Percentiles rank a stretch among this genome's conserved stretches.
Evolutionary conservation across 176 grass and related monocot species (phyloP).

Genomic region (Carex littledalei): DNA sequence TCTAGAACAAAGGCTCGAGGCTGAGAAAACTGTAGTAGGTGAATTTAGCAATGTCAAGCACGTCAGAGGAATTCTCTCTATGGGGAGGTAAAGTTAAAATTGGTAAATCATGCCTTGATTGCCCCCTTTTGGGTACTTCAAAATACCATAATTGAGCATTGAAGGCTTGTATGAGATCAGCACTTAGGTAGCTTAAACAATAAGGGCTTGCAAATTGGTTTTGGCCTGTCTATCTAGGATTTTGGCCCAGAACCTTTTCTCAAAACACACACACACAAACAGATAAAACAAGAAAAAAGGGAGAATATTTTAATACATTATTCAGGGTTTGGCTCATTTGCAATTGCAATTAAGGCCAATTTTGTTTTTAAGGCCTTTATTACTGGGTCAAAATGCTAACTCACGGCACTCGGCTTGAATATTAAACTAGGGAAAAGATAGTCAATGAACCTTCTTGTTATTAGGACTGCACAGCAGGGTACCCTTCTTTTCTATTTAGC

Average conservation of each 20-base stretch:
- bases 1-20: constrained; percentile 52
- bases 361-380: not conserved
- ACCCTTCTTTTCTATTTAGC: not conserved
- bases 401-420: not conserved
- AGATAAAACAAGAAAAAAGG: not conserved
- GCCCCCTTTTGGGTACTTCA: not conserved
- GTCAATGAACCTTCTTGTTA: not conserved
- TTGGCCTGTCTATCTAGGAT: not conserved
- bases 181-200: not conserved
- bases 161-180: not conserved
- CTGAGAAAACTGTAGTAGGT: constrained; percentile 80
- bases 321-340: not conserved
- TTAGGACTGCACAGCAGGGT: not conserved
- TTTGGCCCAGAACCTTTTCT: not conserved
- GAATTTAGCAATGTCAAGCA: constrained; percentile 98
- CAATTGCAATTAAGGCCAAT: not conserved
- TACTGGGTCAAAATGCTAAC: not conserved
- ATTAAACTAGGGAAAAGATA: not conserved
- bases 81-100: constrained; percentile 66
- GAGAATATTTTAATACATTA: not conserved
- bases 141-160: not conserved
- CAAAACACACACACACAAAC: not conserved
- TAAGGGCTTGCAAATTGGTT: not conserved
- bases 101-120: not conserved
- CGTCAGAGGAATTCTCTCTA: constrained; percentile 90